Evolutionary conservation across 1,284 basidiomycete species (phyloP).

Genomic region (Polyporus tsugae): DNA sequence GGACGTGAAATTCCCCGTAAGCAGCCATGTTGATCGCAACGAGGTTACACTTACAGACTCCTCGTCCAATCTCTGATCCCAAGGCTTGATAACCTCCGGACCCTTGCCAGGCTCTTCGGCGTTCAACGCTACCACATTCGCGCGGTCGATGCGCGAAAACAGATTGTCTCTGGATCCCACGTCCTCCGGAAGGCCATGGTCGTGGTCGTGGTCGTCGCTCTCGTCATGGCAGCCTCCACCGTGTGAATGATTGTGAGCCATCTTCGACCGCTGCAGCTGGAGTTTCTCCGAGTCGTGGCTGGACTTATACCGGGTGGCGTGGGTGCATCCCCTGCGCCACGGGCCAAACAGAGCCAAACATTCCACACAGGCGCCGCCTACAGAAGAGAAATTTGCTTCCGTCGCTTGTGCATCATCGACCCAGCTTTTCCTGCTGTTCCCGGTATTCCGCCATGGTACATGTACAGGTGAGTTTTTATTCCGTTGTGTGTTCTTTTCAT

Average conservation of each 20-base stretch:
- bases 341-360: conserved; percentile 1
- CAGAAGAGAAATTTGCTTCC: not conserved
- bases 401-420: not conserved
- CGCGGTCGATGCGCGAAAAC: conserved; percentile 71
- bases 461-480: conserved; percentile 32
- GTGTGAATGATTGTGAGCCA: conserved; percentile 61
- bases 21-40: not conserved
- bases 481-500: conserved; percentile 34
- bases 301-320: not conserved
- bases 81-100: conserved; percentile 75
- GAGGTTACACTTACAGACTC: conserved; percentile 52
- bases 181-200: conserved; percentile 47
- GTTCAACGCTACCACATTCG: conserved; percentile 79
- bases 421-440: too few relatives aligned
- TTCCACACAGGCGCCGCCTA: not conserved
- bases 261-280: conserved; percentile 24
- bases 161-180: conserved; percentile 75
- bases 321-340: not conserved
- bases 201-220: conserved; percentile 56
- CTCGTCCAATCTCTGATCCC: conserved; percentile 75
- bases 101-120: conserved; percentile 52
- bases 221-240: conserved; percentile 61
- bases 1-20: conserved; percentile 14
- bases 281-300: not conserved
- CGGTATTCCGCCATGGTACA: too few relatives aligned